Base-by-base conservation (phyloP, 2,329 filamentous ascomycete genomes). In the Hypomyces rosellus region DNA sequence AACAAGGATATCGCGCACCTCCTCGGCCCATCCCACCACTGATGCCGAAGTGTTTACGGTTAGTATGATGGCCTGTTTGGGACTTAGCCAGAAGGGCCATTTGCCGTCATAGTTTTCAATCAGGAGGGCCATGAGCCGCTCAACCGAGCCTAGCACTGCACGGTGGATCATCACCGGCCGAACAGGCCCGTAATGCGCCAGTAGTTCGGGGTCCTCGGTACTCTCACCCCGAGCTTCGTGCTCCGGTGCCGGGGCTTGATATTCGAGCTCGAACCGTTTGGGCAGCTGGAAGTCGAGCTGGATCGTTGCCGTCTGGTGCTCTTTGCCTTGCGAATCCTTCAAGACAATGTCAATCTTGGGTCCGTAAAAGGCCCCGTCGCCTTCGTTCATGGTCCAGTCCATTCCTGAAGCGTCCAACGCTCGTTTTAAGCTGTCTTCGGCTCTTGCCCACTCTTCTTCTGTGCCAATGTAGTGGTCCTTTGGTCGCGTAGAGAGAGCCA, bases 221-320 rank as follows among this genome's bases (percentile, higher is more conserved):
- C 68, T 73, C 62, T 75, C 67, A 42, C 80, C 74, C 50, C 73
- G 71, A 20, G 73, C 70, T 59, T 87, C 82, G 15, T 77, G 63
- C 55, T 84, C 81, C 0, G 84, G 81, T 0, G 82, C 81, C 0
- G 85, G 84, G 1, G 84, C 83, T 61, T 81, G 75, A 61, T 95
- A 95, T 60, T 84, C 78, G 34, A 95, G 72, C 42, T 81, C 81
- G 63, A 95, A 95, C 12, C 89, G 81, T 63, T 88, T 86, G 1
- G 89, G 89, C 2, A 95, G 75, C 67, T 95, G 90, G 65, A 95
- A 95, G 65, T 95, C 89, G 25, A 95, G 79, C 71, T 95, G 89
- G 46, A 95, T 85, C 0, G 89, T 95, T 3, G 89, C 90, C 3
- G 90, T 88, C 64, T 95, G 89, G 63, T 95, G 89, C 61, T 90